Conservation (phyloP, 371 early-diverging fungal species). For the Rhizopus arrhizus region DNA sequence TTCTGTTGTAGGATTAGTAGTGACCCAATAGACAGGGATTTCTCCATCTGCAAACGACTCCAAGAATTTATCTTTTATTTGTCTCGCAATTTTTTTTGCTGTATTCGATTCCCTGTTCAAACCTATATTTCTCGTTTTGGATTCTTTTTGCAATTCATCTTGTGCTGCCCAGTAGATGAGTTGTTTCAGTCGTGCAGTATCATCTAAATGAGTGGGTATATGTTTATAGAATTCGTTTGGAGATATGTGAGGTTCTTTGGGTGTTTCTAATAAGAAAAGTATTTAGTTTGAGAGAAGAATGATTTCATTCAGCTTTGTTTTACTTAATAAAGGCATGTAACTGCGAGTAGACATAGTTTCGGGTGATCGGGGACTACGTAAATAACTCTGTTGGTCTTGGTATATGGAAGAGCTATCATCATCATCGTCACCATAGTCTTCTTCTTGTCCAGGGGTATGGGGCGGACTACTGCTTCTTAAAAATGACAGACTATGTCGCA, state of each 20-base stretch:
- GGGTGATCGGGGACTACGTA: slow-evolving; percentile 71
- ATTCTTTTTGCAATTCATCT: background rate
- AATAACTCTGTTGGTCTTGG: slow-evolving; percentile 78
- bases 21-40: background rate
- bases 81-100: background rate
- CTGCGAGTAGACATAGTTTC: background rate
- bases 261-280: background rate
- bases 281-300: background rate
- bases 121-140: background rate
- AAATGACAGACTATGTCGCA: background rate
- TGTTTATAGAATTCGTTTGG: background rate
- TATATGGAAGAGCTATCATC: background rate
- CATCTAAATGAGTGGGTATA: background rate
- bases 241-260: background rate
- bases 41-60: background rate
- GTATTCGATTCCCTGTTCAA: background rate
- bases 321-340: background rate
- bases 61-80: background rate
- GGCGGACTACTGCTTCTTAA: background rate
- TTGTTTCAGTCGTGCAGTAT: background rate
- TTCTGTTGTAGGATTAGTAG: background rate
- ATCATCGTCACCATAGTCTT: background rate
- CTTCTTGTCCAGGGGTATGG: background rate
- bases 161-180: slow-evolving; percentile 2
- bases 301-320: too few species aligned